Evolutionary conservation across 1,284 basidiomycete species (phyloP), one percentile per base, ranked within the genome.

Genomic region (Ustilago esculenta): DNA sequence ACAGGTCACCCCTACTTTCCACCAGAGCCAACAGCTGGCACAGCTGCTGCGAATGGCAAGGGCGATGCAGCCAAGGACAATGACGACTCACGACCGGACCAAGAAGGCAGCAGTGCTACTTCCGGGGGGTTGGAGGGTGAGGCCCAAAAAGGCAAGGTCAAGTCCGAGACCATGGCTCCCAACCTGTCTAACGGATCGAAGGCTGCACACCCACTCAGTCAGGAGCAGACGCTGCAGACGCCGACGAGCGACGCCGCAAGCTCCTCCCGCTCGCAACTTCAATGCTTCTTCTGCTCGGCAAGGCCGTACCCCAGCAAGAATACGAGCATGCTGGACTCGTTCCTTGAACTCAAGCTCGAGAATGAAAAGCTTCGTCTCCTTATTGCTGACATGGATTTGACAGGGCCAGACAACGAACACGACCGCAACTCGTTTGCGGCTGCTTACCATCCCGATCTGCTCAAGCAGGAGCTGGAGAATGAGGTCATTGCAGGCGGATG

Each of bases 311-410:
- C 76, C 12, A 69, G 70, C 56, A 75, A 77, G 51, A 77, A 73
- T 42, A 69, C 76, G 14, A 67, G 67, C 53, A 76, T 78, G 71
- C 64, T 78, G 23, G 78, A 80, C 44, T 73, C 72, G 11, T 77
- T 80, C 63, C 56, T 80, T 18, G 78, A 80, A 46, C 61, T 80
- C 55, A 77, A 76, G 64, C 51, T 80, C 17, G 78, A 80, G 44
- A 80, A 80, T 36, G 76, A 79, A 50, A 68, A 68, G 50, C 57
- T 80, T 46, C 61, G 73, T 27, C 44, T 66, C 5, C 39, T 70
- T 15, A 64, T 80, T 23, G 65, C 55, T 17, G 65, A 72, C 27
- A 65, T 71, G 58, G 59, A 67, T 29, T 21, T 75, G 29, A 58
- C 55, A 0, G 60, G 60, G 5, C 52, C 63, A 0, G 58, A 63